Base-by-base conservation (phyloP, 495 filamentous ascomycete genomes). In the Penicillium roqueforti region DNA sequence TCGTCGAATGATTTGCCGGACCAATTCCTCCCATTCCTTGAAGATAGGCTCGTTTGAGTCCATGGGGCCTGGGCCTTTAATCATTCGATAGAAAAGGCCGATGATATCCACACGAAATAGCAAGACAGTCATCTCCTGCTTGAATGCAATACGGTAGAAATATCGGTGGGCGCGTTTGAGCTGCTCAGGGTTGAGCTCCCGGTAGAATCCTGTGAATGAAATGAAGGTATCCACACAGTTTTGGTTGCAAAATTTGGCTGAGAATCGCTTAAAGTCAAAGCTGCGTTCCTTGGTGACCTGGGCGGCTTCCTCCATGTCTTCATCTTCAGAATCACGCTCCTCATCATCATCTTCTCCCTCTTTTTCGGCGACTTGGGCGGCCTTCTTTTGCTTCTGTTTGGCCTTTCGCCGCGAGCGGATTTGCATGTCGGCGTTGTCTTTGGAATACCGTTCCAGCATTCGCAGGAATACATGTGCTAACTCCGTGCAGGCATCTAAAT, bases 81-180 rank as follows among this genome's bases (percentile, higher is more conserved):
- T 89, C 82, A 97, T 92, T 55, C 83, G 82, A 59, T 96, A 84
- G 42, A 99, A 86, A 13, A 97, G 77, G 36, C 85, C 83, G 51
- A 99, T 82, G 13, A 96, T 95, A 61, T 97, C 95, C 3, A 96
- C 73, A 4, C 95, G 84, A 65, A 89, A 96, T 3, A 99, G 79
- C 69, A 97, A 78, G 11, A 95, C 85, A 53, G 84, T 85, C 75
- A 93, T 84, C 40, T 95, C 89, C 62, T 91, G 85, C 71, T 97
- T 97, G 78, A 97, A 97, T 4, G 91, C 92, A 38, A 95, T 81
- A 1, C 93, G 85, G 58, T 97, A 92, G 69, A 99, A 92, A 61
- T 93, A 97, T 8, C 93, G 89, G 70, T 97, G 92, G 20, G 87
- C 88, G 4, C 95, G 84, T 72, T 98, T 99, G 44, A 97, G 73